Base-by-base conservation (phyloP, 768 basidiomycete genomes). In the Naganishia onofrii region DNA sequence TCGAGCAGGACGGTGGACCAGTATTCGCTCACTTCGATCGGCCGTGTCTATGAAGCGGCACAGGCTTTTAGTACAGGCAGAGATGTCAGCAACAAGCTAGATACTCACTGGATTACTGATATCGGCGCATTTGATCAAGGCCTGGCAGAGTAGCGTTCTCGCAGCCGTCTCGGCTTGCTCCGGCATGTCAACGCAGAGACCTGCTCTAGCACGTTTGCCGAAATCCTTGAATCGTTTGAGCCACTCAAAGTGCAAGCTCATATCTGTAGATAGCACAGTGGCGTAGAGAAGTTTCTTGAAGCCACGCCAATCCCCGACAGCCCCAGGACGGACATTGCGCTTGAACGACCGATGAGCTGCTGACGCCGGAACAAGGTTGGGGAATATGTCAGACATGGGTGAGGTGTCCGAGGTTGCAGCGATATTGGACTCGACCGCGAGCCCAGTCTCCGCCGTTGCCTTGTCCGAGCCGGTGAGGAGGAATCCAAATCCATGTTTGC, bases 71-170 rank as follows among this genome's bases (percentile, higher is more conserved):
- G 29, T 65, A 46, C 29, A 3, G 38, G 53, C 42, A 42, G 42
- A 42, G 42, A 42, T 51, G 66, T 23, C 66, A 54, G 26, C 19
- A 56, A 26, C 63, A 44, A 42, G 42, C 44, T 23, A 26, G 31
- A 17, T 17, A 86, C 93, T 73, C 79, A 96, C 93, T 19, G 96
- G 95, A 80, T 99, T 99, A 79, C 92, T 93, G 76, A 99, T 98
- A 82, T 99, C 96, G 21, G 95, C 93, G 76, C 94, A 96, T 81
- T 99, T 98, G 79, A 99, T 88, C 64, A 99, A 82, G 3, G 90
- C 90, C 76, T 97, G 93, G 78, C 92, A 95, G 28, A 93, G 80
- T 66, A 95, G 81, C 29, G 90, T 83, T 74, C 89, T 85, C 66
- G 88, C 85, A 73, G 82, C 77, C 64, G 82, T 76, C 53, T 85